Base-by-base conservation (phyloP, 2,329 filamentous ascomycete genomes). In the Bipolaris oryzae region DNA sequence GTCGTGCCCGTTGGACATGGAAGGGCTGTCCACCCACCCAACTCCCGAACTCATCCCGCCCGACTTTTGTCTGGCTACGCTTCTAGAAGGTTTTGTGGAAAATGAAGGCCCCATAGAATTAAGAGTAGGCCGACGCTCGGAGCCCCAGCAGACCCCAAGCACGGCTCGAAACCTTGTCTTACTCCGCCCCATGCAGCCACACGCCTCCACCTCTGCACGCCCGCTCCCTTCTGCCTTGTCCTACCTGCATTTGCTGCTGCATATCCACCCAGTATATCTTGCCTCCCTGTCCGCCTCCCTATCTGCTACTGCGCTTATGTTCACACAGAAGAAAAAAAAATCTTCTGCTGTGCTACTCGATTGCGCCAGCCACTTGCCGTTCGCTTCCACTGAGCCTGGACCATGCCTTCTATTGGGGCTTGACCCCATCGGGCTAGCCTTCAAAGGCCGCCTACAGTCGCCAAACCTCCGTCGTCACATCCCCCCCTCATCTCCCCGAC, bases 51-150 rank as follows among this genome's bases (percentile, higher is more conserved):
- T 64, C 59, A 64, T 68, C 64, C 60, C 62, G 67, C 60, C 42
- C 53, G 37, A 57, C 53, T 43, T 60, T 55, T 64, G 62, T 66
- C 70, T 74, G 71, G 70, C 67, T 61, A 49, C 64, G 62, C 62
- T 76, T 76, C 74, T 73, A 76, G 74, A 76, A 76, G 72, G 60
- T 55, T 57, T 58, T 66, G 63, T 67, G 56, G 68, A 73, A 75
- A 65, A 69, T 70, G 64, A 66, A 66, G 69, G 64, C 64, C 61
- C 64, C 62, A 46, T 65, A 55, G 62, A 54, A 58, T 58, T 57
- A 60, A 63, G 33, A 44, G 44, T 47, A 42, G 56, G 48, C 53
- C 52, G 46, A 52, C 53, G 61, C 58, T 60, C 56, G 66, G 60
- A 58, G 62, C 61, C 57, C 56, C 59, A 46, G 60, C 62, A 43